phyloP scores from a whole-genome alignment of 2,329 filamentous ascomycete species.

The Penicillium sp. region DNA sequence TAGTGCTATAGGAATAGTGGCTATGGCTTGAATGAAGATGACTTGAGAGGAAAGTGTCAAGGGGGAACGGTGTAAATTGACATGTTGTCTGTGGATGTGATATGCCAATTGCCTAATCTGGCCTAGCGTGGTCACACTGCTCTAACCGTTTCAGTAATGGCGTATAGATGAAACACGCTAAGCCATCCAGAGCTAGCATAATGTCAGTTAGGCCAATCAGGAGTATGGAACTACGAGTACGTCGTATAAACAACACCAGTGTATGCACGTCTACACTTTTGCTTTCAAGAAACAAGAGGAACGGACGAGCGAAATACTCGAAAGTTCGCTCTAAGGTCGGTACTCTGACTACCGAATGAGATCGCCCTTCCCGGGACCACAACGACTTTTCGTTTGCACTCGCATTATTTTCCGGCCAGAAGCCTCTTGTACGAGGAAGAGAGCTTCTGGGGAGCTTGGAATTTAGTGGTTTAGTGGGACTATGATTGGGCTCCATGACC shows the following conservation, averaged over 20 bases:
- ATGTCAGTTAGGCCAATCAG: neutral
- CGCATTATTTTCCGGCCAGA: too few species aligned
- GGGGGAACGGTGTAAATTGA: neutral
- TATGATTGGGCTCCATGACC: too few species aligned
- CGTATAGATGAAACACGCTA: neutral
- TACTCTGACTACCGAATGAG: too few species aligned
- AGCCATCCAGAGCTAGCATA: too few species aligned
- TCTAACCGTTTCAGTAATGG: neutral
- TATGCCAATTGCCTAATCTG: neutral
- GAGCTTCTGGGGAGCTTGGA: too few species aligned
- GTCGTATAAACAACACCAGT: too few species aligned
- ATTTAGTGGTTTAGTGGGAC: too few species aligned
- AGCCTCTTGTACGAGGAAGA: too few species aligned
- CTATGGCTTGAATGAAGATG: neutral
- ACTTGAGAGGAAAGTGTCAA: neutral
- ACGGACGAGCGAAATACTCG: fast-evolving
- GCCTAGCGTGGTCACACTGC: neutral
- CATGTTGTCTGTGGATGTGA: neutral
- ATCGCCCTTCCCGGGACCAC: too few species aligned
- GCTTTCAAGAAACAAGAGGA: neutral
- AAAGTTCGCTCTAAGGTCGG: too few species aligned
- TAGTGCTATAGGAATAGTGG: neutral
- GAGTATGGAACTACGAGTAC: neutral
- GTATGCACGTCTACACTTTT: too few species aligned
- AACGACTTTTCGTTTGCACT: neutral